phyloP scores from a whole-genome alignment of 306 rosid species.

The Corylus americana region DNA sequence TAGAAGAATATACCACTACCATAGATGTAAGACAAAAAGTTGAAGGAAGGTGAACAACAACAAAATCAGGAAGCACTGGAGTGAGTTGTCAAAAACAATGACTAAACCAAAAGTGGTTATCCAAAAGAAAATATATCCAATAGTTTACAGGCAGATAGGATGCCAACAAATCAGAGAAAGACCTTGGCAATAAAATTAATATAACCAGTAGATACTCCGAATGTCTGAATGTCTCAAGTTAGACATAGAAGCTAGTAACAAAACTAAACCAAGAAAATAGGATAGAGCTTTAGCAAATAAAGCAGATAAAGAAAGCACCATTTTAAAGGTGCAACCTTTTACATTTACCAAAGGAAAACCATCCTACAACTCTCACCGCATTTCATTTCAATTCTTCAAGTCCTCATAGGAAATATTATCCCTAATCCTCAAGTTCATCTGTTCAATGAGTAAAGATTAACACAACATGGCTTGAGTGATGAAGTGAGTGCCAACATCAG shows the following conservation, averaged over 20 bases:
- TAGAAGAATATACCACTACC: slow-evolving; percentile 27
- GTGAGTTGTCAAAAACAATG: slow-evolving; percentile 5
- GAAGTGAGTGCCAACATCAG: background rate
- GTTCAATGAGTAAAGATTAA: background rate
- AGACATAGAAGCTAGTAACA: background rate
- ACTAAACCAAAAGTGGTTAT: background rate
- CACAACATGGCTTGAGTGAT: background rate
- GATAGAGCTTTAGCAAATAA: slow-evolving; percentile 1
- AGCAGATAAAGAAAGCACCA: background rate
- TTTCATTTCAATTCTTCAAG: background rate
- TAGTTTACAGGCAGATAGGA: background rate
- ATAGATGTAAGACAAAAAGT: slow-evolving; percentile 9
- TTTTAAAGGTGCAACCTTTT: background rate
- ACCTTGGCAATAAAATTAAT: background rate
- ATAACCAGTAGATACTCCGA: background rate
- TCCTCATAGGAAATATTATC: background rate
- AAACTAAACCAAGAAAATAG: background rate
- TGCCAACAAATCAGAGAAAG: background rate
- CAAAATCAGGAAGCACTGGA: slow-evolving; percentile 9
- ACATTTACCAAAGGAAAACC: background rate
- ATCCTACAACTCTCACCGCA: background rate
- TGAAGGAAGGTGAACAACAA: background rate
- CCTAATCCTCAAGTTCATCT: background rate
- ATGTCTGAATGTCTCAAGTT: background rate
- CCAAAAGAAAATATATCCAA: background rate